Conservation (phyloP, 2,329 filamentous ascomycete species). For the Periconia sp. region DNA sequence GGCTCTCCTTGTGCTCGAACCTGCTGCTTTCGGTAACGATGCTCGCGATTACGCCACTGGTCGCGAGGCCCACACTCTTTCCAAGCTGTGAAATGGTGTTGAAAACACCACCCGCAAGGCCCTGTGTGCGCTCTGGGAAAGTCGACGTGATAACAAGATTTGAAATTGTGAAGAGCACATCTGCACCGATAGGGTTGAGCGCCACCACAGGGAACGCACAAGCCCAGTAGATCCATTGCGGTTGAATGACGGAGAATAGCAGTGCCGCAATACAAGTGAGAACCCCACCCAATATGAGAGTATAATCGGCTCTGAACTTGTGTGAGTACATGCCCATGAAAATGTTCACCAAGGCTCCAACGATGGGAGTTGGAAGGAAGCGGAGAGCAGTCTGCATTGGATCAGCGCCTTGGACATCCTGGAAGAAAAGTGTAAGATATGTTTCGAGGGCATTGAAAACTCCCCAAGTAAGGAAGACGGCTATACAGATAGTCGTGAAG, state of each 20-base stretch:
- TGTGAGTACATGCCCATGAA: slow-evolving; percentile 52
- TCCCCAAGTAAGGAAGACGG: slow-evolving; percentile 41
- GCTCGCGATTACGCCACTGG: slow-evolving; percentile 42
- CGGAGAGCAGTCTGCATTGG: slow-evolving; percentile 43
- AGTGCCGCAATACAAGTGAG: slow-evolving; percentile 41
- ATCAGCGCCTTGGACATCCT: slow-evolving; percentile 41
- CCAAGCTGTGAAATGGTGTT: slow-evolving; percentile 49
- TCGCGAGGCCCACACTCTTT: slow-evolving; percentile 44
- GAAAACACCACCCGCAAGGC: slow-evolving; percentile 50
- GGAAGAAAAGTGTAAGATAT: slow-evolving; percentile 49
- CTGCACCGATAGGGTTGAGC: slow-evolving; percentile 48
- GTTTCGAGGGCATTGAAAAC: slow-evolving; percentile 43
- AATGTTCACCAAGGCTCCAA: slow-evolving; percentile 47
- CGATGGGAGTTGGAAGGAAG: slow-evolving; percentile 46
- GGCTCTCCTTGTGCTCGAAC: slow-evolving; percentile 30
- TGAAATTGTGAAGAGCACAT: slow-evolving; percentile 48
- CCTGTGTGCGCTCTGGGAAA: slow-evolving; percentile 47
- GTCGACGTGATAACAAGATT: slow-evolving; percentile 48
- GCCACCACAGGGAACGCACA: slow-evolving; percentile 48
- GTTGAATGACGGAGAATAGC: slow-evolving; percentile 50
- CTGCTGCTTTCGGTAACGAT: slow-evolving; percentile 26
- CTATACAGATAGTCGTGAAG: slow-evolving; percentile 59
- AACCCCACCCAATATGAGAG: slow-evolving; percentile 39
- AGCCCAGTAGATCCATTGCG: slow-evolving; percentile 52
- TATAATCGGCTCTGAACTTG: slow-evolving; percentile 46